These are phyloP conservation scores for Rhynchospora pubera DNA, from an alignment of 176 grass and related monocot genomes.

Conservation along the genomic window DNA sequence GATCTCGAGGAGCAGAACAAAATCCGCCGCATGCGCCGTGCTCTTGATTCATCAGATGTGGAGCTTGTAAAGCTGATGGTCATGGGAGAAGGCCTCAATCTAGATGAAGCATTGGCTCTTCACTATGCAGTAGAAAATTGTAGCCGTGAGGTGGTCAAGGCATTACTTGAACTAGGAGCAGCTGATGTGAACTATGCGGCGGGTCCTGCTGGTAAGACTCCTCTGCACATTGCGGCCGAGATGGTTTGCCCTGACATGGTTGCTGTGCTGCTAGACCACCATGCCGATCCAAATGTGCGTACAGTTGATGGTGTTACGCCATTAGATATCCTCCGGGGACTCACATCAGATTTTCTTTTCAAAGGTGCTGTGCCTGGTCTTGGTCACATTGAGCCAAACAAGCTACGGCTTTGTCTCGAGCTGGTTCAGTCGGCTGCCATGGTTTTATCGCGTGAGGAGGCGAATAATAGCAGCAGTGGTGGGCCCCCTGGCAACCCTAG, in stretches of 20 bases:
- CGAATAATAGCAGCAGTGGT: conserved; percentile 18
- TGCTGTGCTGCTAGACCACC: conserved; percentile 94
- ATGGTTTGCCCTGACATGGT: conserved; percentile 99
- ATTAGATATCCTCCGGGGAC: conserved; percentile 84
- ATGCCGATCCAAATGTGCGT: conserved; percentile 94
- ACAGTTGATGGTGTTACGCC: conserved; percentile 94
- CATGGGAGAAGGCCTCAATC: conserved; percentile 96
- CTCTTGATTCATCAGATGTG: conserved; percentile 90
- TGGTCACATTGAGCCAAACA: conserved; percentile 92
- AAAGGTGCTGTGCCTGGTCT: conserved; percentile 90
- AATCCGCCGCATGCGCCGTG: conserved; percentile 98
- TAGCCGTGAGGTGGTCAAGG: conserved; percentile 97
- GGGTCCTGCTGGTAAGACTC: conserved; percentile 74
- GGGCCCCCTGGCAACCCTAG: background rate
- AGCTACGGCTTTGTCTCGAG: conserved; percentile 92
- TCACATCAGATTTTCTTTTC: conserved; percentile 99
- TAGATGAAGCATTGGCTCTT: conserved; percentile 90
- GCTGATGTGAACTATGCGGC: conserved; percentile 93
- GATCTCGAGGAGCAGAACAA: conserved; percentile 85
- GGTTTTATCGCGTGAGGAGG: conserved; percentile 94
- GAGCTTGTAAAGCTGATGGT: conserved; percentile 99
- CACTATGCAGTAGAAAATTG: conserved; percentile 98
- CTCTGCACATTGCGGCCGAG: conserved; percentile 90
- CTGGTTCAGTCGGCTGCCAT: conserved; percentile 92
- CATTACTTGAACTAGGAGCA: conserved; percentile 87